These are phyloP conservation scores for Hypomyces perniciosus DNA, from an alignment of 2,329 filamentous ascomycete genomes.

Conservation along the genomic window DNA sequence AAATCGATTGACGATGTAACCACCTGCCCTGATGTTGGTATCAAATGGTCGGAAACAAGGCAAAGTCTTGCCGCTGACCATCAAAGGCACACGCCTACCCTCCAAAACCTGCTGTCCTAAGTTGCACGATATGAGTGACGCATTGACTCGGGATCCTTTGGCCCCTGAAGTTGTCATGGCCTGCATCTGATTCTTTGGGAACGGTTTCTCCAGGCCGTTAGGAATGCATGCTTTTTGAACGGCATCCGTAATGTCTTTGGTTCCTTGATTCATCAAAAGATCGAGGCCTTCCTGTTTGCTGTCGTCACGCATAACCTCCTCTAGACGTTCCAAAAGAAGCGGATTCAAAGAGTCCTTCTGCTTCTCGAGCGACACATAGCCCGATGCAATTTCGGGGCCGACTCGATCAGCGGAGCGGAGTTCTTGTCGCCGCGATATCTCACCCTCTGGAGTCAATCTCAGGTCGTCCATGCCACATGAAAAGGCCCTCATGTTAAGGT, in stretches of 20 bases:
- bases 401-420: slow-evolving; percentile 61
- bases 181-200: slow-evolving; percentile 98
- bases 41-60: slow-evolving; percentile 93
- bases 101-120: slow-evolving; percentile 94
- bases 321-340: slow-evolving; percentile 70
- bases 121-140: slow-evolving; percentile 96
- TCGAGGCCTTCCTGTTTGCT: slow-evolving; percentile 88
- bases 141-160: slow-evolving; percentile 89
- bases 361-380: slow-evolving; percentile 79
- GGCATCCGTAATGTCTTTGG: slow-evolving; percentile 64
- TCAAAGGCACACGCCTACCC: slow-evolving; percentile 87
- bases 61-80: slow-evolving; percentile 95
- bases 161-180: slow-evolving; percentile 96
- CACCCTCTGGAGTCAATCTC: slow-evolving; percentile 73
- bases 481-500: slow-evolving; percentile 89
- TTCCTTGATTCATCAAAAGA: slow-evolving; percentile 70
- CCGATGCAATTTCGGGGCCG: slow-evolving; percentile 73
- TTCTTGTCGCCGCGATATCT: slow-evolving; percentile 61
- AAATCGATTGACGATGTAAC: slow-evolving; percentile 93
- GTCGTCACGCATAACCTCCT: slow-evolving; percentile 87
- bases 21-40: slow-evolving; percentile 80
- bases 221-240: slow-evolving; percentile 80
- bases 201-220: slow-evolving; percentile 76
- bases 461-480: slow-evolving; percentile 97
- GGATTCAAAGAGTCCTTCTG: slow-evolving; percentile 58